phyloP scores from a whole-genome alignment of 495 filamentous ascomycete species.

The Penicillium lividum region DNA sequence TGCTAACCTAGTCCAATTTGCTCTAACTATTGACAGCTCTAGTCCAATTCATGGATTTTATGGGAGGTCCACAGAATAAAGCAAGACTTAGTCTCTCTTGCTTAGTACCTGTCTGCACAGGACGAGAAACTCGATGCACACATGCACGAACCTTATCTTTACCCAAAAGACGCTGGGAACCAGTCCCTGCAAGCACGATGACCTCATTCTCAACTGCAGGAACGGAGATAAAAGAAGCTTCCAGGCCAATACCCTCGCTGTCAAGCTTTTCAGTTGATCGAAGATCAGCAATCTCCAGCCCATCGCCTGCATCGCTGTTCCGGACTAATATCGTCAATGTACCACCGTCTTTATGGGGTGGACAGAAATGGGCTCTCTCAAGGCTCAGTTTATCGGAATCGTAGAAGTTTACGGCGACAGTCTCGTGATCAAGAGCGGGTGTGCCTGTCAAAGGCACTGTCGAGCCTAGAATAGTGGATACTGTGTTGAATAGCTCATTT shows the following conservation, averaged over 20 bases:
- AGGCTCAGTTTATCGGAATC: constrained; percentile 1
- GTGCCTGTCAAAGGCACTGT: constrained; percentile 11
- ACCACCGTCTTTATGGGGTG: constrained; percentile 16
- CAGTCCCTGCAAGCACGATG: constrained; percentile 15
- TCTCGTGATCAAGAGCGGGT: constrained; percentile 13
- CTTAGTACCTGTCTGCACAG: not conserved
- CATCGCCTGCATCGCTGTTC: constrained; percentile 4
- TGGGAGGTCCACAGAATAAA: constrained; percentile 15
- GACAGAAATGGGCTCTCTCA: constrained; percentile 8
- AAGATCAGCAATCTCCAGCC: constrained; percentile 15
- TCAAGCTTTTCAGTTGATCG: constrained; percentile 12
- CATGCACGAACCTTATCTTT: constrained; percentile 16
- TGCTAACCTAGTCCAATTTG: too few species aligned
- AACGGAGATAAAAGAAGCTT: constrained; percentile 16
- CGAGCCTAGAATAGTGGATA: constrained; percentile 11
- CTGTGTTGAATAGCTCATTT: constrained; percentile 1
- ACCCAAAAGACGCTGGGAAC: constrained; percentile 17
- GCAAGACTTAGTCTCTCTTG: constrained; percentile 12
- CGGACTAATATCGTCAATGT: constrained; percentile 14
- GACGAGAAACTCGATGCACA: constrained; percentile 15
- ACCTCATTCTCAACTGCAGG: constrained; percentile 14
- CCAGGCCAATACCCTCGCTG: constrained; percentile 12
- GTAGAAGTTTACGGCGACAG: constrained; percentile 15
- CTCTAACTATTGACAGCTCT: too few species aligned
- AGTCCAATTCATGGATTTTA: not conserved